Evolutionary conservation across 495 filamentous ascomycete genomes (phyloP).

Genomic region (Penicillium macrosclerotiorum): DNA sequence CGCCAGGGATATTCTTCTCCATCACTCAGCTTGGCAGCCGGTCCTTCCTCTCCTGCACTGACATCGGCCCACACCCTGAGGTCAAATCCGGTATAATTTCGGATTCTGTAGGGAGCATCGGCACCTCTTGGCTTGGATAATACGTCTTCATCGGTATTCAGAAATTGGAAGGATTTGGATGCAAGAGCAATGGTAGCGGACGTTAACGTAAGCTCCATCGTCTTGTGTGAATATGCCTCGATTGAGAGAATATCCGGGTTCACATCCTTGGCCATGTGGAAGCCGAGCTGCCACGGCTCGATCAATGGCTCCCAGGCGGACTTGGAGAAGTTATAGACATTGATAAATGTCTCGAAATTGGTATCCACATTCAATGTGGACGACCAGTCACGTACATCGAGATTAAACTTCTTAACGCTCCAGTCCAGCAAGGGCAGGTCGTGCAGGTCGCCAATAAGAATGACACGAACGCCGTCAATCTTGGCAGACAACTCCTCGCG

Average conservation of each 20-base stretch:
- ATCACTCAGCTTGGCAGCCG: constrained; percentile 78
- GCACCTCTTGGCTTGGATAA: constrained; percentile 88
- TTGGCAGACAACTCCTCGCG: constrained; percentile 82
- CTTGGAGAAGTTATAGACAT: constrained; percentile 98
- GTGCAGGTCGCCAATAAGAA: constrained; percentile 92
- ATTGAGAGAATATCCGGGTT: constrained; percentile 74
- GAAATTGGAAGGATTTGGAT: constrained; percentile 88
- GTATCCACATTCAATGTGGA: constrained; percentile 82
- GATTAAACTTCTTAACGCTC: constrained; percentile 85
- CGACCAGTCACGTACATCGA: constrained; percentile 86
- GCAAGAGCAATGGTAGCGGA: constrained; percentile 90
- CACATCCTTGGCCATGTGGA: constrained; percentile 79
- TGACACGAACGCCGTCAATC: constrained; percentile 84
- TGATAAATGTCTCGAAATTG: constrained; percentile 86
- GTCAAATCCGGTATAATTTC: constrained; percentile 93
- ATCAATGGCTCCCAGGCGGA: constrained; percentile 97
- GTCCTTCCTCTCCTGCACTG: constrained; percentile 56
- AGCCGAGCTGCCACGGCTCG: constrained; percentile 92
- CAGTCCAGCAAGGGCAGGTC: constrained; percentile 92
- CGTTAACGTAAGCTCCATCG: constrained; percentile 86
- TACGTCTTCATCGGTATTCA: constrained; percentile 86
- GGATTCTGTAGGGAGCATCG: constrained; percentile 89
- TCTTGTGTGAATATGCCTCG: constrained; percentile 83
- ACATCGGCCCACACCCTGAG: constrained; percentile 77
- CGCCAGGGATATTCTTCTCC: constrained; percentile 93